Base-by-base conservation (phyloP, 805 yeast genomes). In the Metschnikowia picachoensis region DNA sequence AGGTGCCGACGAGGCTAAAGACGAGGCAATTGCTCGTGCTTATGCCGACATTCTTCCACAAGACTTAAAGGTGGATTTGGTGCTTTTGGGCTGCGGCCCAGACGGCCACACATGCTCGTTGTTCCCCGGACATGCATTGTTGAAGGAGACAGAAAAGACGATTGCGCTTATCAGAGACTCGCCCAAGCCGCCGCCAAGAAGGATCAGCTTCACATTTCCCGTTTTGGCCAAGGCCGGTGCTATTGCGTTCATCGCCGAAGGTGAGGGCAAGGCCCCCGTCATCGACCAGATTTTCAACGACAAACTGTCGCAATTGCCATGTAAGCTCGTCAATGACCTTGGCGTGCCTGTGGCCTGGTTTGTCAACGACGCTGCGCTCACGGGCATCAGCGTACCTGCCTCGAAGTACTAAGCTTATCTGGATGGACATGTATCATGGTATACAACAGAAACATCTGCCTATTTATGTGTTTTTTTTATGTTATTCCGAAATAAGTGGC, bases 41-140 rank as follows among this genome's bases (percentile, higher is more conserved):
- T 90, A 90, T 64, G 83, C 78, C 52, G 49, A 70, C 1, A 68
- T 72, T 36, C 65, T 90, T 43, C 88, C 92, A 9, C 31, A 50
- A 8, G 64, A 64, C 45, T 60, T 56, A 17, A 60, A 65, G 48
- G 59, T 83, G 28, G 96, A 90, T 65, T 69, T 89, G 56, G 70
- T 90, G 17, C 69, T 89, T 46, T 74, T 90, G 52, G 97, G 97
- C 17, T 86, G 94, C 64, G 97, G 97, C 8, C 97, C 97, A 31
- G 97, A 90, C 60, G 97, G 97, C 33, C 97, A 90, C 65, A 90
- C 96, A 5, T 87, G 96, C 69, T 90, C 97, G 1, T 72, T 90
- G 52, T 90, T 90, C 78, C 97, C 97, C 11, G 90, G 85, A 33
- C 96, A 89, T 64, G 58, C 65, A 49, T 73, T 88, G 57, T 72